Evolutionary conservation across 2,329 filamentous ascomycete genomes (phyloP).

Genomic region (Neoascochyta sp.): DNA sequence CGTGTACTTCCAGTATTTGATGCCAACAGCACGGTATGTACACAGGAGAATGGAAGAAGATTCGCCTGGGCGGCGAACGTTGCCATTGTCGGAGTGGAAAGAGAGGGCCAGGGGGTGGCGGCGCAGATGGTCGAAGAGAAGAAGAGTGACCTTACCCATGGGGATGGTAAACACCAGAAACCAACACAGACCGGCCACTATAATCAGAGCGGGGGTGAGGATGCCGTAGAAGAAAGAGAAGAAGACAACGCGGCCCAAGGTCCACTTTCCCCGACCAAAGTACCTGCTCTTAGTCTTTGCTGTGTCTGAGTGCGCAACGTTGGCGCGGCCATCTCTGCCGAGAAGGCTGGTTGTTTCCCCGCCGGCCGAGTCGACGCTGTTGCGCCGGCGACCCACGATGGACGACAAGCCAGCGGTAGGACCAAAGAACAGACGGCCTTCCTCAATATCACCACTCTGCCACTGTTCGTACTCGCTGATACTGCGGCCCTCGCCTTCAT

Average conservation of each 20-base stretch:
- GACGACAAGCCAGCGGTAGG: slow-evolving; percentile 67
- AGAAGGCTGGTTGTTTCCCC: slow-evolving; percentile 89
- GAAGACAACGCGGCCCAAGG: slow-evolving; percentile 87
- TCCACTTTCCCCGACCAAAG: slow-evolving; percentile 96
- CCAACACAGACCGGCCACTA: slow-evolving; percentile 89
- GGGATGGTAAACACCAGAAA: slow-evolving; percentile 96
- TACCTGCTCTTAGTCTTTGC: slow-evolving; percentile 68
- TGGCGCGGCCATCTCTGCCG: slow-evolving; percentile 59
- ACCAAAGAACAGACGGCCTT: slow-evolving; percentile 93
- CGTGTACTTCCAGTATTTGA: slow-evolving; percentile 99
- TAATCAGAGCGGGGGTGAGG: slow-evolving; percentile 77
- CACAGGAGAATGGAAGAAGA: slow-evolving; percentile 86
- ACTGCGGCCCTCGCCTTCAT: slow-evolving; percentile 90
- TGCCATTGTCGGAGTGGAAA: slow-evolving; percentile 81
- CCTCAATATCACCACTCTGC: slow-evolving; percentile 95
- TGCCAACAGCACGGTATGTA: slow-evolving; percentile 91
- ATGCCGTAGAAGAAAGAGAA: slow-evolving; percentile 95
- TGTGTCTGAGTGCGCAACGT: slow-evolving; percentile 37
- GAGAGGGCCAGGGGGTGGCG: slow-evolving; percentile 89
- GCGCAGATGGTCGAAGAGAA: slow-evolving; percentile 86
- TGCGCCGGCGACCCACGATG: slow-evolving; percentile 78
- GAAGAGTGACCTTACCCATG: slow-evolving; percentile 91
- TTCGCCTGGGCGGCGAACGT: slow-evolving; percentile 66
- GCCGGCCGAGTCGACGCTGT: slow-evolving; percentile 82
- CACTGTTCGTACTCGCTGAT: slow-evolving; percentile 99